Percentiles rank a stretch among this genome's conserved stretches.
phyloP scores from a whole-genome alignment of 257 asterid species.

The Buddleja alternifolia region DNA sequence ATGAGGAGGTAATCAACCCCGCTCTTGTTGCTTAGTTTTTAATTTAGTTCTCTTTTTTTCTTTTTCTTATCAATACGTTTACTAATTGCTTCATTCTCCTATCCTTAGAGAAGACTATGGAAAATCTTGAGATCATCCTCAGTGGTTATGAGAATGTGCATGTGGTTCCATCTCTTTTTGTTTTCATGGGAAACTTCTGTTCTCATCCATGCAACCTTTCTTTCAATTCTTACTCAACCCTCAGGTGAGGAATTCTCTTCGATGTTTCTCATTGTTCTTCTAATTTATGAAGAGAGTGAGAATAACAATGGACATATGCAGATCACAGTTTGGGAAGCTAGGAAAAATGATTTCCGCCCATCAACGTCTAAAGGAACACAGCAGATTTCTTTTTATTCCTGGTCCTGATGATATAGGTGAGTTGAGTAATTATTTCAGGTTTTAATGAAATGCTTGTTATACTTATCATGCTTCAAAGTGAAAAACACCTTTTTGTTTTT shows the following conservation, averaged over 20 bases:
- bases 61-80: conserved; percentile 19
- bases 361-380: conserved; percentile 68
- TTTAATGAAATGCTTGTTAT: conserved; percentile 23
- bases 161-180: conserved; percentile 90
- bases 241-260: conserved; percentile 58
- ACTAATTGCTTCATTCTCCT: conserved; percentile 52
- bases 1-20: conserved; percentile 60
- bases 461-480: conserved; percentile 21
- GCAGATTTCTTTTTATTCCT: conserved; percentile 89
- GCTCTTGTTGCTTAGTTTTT: conserved; percentile 18
- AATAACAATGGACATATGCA: conserved; percentile 37
- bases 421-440: conserved; percentile 34
- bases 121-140: conserved; percentile 78
- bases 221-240: conserved; percentile 74
- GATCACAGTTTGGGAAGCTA: conserved; percentile 85
- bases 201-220: conserved; percentile 91
- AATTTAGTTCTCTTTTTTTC: conserved; percentile 15
- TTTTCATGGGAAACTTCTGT: conserved; percentile 97
- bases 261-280: conserved; percentile 31
- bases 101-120: conserved; percentile 81
- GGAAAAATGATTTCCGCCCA: conserved; percentile 84
- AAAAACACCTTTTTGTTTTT: neutral
- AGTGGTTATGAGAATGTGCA: conserved; percentile 74
- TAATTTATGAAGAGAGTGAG: conserved; percentile 21
- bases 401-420: conserved; percentile 96